Evolutionary conservation across 805 yeast species (phyloP), one percentile per base, ranked within the genome.

Genomic region (Blastobotrys parvus): DNA sequence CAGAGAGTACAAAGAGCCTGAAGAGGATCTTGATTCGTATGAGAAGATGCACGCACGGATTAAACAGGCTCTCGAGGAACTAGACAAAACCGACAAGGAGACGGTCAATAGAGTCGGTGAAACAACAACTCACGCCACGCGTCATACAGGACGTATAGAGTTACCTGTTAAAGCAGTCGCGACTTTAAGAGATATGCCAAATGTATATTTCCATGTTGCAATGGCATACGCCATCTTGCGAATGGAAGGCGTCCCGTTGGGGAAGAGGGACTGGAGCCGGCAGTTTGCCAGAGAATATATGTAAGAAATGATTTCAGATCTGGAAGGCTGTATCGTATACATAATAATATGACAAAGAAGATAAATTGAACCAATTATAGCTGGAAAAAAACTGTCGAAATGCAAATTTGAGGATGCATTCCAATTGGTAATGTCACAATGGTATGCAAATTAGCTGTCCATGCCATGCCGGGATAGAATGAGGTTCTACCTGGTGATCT

Each of bases 181-280:
- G 6, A n/a, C 13, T 16, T n/a, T 32, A n/a, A 7, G 6, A 8
- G 7, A 32, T 32, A 32, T 32, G 35, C 35, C 35, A 8, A 32
- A 32, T 16, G 16, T 32, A 6, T 32, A 32, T n/a, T 32, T 32
- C 35, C 35, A 32, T 16, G 16, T n/a, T n/a, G 6, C 35, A n/a
- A 32, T 32, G 35, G 35, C 35, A 7, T 32, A 32, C 13, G 35
- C 35, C 13, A 32, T 32, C 13, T n/a, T 32, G 18, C 35, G 35
- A 7, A 32, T 7, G 16, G 35, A 32, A n/a, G 35, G 35, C 18
- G 35, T 32, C 7, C 35, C 35, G 18, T 32, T 32, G 13, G 35
- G 35, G 16, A 32, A 32, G 35, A 32, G 35, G 13, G 18, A 32
- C 18, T 32, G 35, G 35, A 10, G 15, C 18, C 35, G 35, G 6